These are phyloP conservation scores for Dioszegia aurantiaca DNA, from an alignment of 768 basidiomycete species.

Conservation along the genomic window DNA sequence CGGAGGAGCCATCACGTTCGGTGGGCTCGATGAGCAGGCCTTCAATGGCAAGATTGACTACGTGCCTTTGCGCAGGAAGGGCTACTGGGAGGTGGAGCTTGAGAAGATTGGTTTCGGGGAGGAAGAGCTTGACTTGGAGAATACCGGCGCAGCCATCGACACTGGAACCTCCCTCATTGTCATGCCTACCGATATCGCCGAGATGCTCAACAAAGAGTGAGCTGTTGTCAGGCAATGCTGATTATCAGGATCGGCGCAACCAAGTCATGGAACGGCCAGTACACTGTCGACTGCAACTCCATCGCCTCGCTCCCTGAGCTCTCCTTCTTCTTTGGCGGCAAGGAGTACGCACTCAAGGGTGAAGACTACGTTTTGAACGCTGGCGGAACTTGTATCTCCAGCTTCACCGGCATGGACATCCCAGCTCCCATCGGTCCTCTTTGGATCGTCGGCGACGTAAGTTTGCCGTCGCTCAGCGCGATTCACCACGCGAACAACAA, in stretches of 20 bases:
- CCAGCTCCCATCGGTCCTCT: constrained; percentile 60
- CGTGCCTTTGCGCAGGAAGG: constrained; percentile 87
- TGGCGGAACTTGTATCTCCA: constrained; percentile 86
- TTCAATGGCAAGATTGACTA: constrained; percentile 80
- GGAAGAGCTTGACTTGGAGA: constrained; percentile 83
- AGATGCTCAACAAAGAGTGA: constrained; percentile 77
- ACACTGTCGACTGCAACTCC: constrained; percentile 80
- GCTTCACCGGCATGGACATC: constrained; percentile 90
- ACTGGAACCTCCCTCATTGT: constrained; percentile 90
- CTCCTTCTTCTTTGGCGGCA: constrained; percentile 76
- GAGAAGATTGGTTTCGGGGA: constrained; percentile 79
- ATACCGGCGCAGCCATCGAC: constrained; percentile 65
- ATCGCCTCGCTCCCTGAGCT: constrained; percentile 81
- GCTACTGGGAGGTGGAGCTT: constrained; percentile 98
- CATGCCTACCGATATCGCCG: constrained; percentile 87
- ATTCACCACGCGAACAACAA: constrained; percentile 64
- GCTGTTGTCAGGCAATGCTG: constrained; percentile 25
- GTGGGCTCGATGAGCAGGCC: constrained; percentile 74
- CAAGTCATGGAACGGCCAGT: constrained; percentile 95
- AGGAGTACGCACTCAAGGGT: constrained; percentile 73
- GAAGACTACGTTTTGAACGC: constrained; percentile 84
- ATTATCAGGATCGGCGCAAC: constrained; percentile 73
- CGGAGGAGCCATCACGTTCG: constrained; percentile 86
- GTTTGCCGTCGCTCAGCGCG: constrained; percentile 8
- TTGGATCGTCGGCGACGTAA: constrained; percentile 77